Base-by-base conservation (phyloP, 176 grass and related monocot species). In the Secale cereale region DNA sequence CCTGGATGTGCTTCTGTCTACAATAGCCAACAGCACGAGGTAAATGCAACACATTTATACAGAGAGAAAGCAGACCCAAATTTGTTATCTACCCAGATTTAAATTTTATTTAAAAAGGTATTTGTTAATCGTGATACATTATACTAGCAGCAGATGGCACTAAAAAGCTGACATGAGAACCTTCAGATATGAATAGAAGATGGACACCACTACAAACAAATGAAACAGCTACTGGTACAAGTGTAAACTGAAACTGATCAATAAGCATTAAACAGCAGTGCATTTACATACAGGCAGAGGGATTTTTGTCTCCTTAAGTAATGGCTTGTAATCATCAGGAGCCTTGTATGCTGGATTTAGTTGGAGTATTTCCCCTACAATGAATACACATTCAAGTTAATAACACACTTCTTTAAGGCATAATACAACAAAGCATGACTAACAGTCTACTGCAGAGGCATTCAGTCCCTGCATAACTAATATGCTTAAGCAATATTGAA, bases 221-320 rank as follows among this genome's bases (percentile, higher is more conserved):
- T 5, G 26, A 86, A 66, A 85, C 4, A 78, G 33, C 46, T 85
- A 80, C 70, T 63, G 10, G 8, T 45, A 23, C 10, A 89, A 59
- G 17, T 57, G 65, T 60, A 90, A 86, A 83, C 15, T 45, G 71
- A 48, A 86, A 87, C 11, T 30, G 70, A 27, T 19, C 32, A 70
- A 84, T 48, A 61, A 71, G 48, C 87, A 85, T 76, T 37, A 76
- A 71, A 11, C 6, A 63, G 1, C 61, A 81, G 33, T 78, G 74
- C 3, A 11, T 77, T 13, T 79, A 90, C 93, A 82, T 92, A 94
- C 93, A 78, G 76, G 86, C 83, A 96, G 78, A 89, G 91, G 93
- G 78, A 98, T 70, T 88, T 88, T 94, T 77, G 97, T 71, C 69
- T 98, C 91, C 85, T 92, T 98, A 56, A 98, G 82, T 79, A 96